Base-by-base conservation (phyloP, 2,329 filamentous ascomycete genomes). In the Ophiocordyceps polyrhachis-furcata region DNA sequence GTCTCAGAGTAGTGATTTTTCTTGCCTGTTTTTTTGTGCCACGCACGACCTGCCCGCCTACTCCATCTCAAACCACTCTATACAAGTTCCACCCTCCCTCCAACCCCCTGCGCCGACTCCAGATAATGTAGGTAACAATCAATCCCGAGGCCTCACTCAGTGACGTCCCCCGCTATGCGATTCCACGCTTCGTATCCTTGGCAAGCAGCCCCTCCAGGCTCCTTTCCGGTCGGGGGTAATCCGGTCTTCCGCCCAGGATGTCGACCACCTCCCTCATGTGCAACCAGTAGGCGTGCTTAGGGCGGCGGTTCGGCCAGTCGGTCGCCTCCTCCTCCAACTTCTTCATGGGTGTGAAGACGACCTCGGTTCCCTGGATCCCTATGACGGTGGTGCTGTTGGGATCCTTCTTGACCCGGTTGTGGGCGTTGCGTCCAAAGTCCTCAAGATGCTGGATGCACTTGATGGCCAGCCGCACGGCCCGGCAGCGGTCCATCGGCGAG, bases 381-480 rank as follows among this genome's bases (percentile, higher is more conserved):
- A 98, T 96, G 37, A 98, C 86, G 0, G 78, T 70, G 3, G 81
- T 73, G 44, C 81, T 87, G 60, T 80, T 66, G 5, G 80, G 74
- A 56, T 95, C 83, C 25, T 74, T 71, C 49, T 78, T 76, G 49
- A 94, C 83, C 49, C 79, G 76, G 37, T 73, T 69, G 48, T 74
- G 72, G 32, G 72, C 69, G 53, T 76, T 76, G 43, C 76, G 77
- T 7, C 78, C 78, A 55, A 79, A 94, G 20, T 65, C 62, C 64
- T 98, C 91, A 4, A 98, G 69, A 58, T 94, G 87, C 67, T 94
- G 79, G 58, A 96, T 83, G 59, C 86, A 93, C 66, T 88, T 89
- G 63, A 96, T 91, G 11, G 88, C 86, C 56, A 98, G 79, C 43
- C 91, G 76, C 21, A 94, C 83, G 2, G 91, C 89, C 42, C 91